phyloP scores from a whole-genome alignment of 371 early-diverging fungal species.

The Syncephalastrum racemosum region DNA sequence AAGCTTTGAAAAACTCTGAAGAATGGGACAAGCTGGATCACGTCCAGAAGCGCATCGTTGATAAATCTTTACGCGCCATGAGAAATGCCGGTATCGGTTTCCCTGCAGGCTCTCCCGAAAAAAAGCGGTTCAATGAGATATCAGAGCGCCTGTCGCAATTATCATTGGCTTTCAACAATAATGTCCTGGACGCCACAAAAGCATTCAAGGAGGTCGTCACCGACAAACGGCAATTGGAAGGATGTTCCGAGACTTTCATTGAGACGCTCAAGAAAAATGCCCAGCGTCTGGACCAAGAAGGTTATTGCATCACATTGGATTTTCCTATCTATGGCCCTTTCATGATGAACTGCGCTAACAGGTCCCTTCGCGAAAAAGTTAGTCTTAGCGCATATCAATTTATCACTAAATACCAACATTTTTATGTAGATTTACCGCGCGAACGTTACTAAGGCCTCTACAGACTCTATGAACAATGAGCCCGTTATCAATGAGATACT shows the following conservation, averaged over 20 bases:
- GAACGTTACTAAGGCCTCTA: constrained; percentile 58
- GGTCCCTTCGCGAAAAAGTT: constrained; percentile 59
- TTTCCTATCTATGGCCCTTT: constrained; percentile 61
- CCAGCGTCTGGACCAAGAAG: constrained; percentile 45
- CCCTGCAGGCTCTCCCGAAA: constrained; percentile 49
- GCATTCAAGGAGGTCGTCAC: constrained; percentile 49
- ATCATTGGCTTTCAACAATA: constrained; percentile 57
- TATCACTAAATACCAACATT: not conserved
- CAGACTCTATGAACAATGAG: constrained; percentile 54
- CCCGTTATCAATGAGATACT: constrained; percentile 66
- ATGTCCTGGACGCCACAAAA: constrained; percentile 67
- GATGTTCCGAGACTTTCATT: constrained; percentile 53
- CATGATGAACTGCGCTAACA: constrained; percentile 65
- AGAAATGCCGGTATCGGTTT: constrained; percentile 64
- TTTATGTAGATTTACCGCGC: constrained; percentile 50
- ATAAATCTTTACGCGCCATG: constrained; percentile 58
- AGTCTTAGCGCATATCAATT: not conserved
- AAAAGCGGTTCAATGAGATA: constrained; percentile 57
- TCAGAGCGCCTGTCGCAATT: constrained; percentile 57
- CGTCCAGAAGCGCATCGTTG: constrained; percentile 60
- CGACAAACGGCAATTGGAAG: constrained; percentile 48
- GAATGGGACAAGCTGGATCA: constrained; percentile 45
- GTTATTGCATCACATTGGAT: constrained; percentile 64
- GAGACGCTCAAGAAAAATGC: constrained; percentile 54
- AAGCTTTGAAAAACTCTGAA: constrained; percentile 37